These are phyloP conservation scores for Scedosporium minutisporum DNA, from an alignment of 2,329 filamentous ascomycete species.

Conservation along the genomic window DNA sequence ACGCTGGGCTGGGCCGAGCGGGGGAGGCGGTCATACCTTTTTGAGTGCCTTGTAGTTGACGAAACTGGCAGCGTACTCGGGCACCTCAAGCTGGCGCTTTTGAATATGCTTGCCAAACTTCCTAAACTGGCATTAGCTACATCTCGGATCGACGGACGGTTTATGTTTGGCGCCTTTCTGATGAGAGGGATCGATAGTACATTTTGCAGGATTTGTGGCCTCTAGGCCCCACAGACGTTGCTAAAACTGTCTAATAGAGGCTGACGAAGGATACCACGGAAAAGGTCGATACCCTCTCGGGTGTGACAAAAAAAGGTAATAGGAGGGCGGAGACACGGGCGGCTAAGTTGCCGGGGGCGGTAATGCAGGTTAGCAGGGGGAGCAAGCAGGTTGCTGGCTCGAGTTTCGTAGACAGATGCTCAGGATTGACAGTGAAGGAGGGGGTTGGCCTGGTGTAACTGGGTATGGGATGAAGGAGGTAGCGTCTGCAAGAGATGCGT, in stretches of 20 bases:
- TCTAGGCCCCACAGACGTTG: not conserved
- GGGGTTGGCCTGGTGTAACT: not conserved
- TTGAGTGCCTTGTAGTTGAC: slow-evolving; percentile 99
- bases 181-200: not conserved
- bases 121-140: slow-evolving; percentile 41
- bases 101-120: slow-evolving; percentile 99
- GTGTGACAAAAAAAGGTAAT: not conserved
- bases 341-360: not conserved
- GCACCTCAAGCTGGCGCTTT: slow-evolving; percentile 96
- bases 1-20: not conserved
- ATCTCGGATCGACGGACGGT: not conserved
- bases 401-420: not conserved
- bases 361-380: not conserved
- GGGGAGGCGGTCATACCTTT: slow-evolving; percentile 55
- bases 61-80: slow-evolving; percentile 98
- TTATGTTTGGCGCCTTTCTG: not conserved
- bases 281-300: not conserved
- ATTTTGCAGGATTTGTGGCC: not conserved
- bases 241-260: not conserved
- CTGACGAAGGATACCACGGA: not conserved
- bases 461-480: not conserved
- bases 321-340: not conserved
- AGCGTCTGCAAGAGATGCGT: not conserved
- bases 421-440: not conserved
- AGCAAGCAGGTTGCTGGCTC: not conserved